Evolutionary conservation across 2,329 filamentous ascomycete genomes (phyloP), one percentile per base, ranked within the genome.

Genomic region (Hawksworthiomyces lignivorus): DNA sequence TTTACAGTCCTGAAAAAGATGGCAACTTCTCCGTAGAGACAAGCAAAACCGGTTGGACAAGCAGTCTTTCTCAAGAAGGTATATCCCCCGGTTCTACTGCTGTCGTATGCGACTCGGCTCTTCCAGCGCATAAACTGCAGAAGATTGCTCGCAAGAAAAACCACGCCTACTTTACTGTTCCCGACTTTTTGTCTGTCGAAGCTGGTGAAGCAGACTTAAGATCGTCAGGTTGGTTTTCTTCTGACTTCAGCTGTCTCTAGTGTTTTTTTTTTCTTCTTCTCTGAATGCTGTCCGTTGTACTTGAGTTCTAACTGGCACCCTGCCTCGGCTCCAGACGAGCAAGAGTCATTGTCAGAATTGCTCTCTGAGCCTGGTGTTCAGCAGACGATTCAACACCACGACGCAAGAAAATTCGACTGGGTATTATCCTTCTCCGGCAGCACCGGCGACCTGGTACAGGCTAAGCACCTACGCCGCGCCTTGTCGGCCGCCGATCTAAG

Each of bases 361-460:
- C 32, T 43, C 9, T 15, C 32, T 2, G 30, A 39, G 9, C 7
- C 39, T 10, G 29, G 36, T 12, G 33, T 46, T 10, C 47, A 42
- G 19, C 29, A 36, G 7, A 35, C 34, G 6, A 34, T 51, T 14
- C 35, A 43, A 38, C 64, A 59, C 48, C 69, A 72, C 54, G 56
- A 64, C 48, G 61, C 63, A 59, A 67, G 67, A 63, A 61, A 71
- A 56, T 75, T 69, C 52, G 67, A 73, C 51, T 74, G 65, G 62
- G 54, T 73, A 42, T 54, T 74, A 28, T 63, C 63, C 19, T 59
- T 65, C 47, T 58, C 63, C 34, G 51, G 50, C 43, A 17, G 29
- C 41, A 36, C 40, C 15, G 22, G 36, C 24, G 18, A 38, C 18
- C 27, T 42, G 2, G 15, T 29, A 9, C 17, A 36, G 20, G 19